Evolutionary conservation across 2,329 filamentous ascomycete species (phyloP), one percentile per base, ranked within the genome.

Genomic region (Parastagonospora nodorum): DNA sequence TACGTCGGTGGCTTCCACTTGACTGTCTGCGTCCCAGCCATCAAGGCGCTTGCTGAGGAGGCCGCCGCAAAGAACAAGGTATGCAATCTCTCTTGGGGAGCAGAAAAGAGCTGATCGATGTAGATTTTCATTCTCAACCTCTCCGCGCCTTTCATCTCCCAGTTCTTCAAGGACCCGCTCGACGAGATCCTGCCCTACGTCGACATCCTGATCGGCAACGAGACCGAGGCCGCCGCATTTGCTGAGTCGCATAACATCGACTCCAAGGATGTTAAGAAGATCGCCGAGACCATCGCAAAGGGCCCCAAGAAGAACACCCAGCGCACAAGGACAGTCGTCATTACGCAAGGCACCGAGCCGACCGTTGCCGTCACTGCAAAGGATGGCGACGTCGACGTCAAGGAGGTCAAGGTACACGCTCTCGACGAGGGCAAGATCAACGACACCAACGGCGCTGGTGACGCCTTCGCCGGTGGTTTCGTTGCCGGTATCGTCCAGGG

Each of bases 1-100:
- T 99, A 96, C 72, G 87, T 99, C 56, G 94, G 94, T 70, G 94
- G 94, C 39, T 99, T 92, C 82, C 94, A 99, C 82, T 85, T 99
- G 81, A 99, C 94, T 36, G 94, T 99, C 71, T 96, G 88, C 78
- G 91, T 93, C 38, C 87, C 89, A 16, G 93, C 94, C 61, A 92
- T 96, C 72, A 81, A 92, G 82, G 90, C 92, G 60, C 84, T 99
- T 42, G 93, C 88, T 63, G 88, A 96, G 77, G 89, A 97, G 78
- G 93, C 94, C 51, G 92, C 91, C 33, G 80, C 83, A 60, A 86
- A 90, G 76, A 88, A 97, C 84, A 99, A 99, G 86, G 82, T 84
- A 66, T 24, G 38, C 14, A 53, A 77, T 38, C n/a, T 11, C 14
- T 19, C 19, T n/a, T 24, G 15, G 9, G 19, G 14, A 33, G 32